Evolutionary conservation across 495 filamentous ascomycete species (phyloP), one percentile per base, ranked within the genome.

Genomic region (Xylaria curta): DNA sequence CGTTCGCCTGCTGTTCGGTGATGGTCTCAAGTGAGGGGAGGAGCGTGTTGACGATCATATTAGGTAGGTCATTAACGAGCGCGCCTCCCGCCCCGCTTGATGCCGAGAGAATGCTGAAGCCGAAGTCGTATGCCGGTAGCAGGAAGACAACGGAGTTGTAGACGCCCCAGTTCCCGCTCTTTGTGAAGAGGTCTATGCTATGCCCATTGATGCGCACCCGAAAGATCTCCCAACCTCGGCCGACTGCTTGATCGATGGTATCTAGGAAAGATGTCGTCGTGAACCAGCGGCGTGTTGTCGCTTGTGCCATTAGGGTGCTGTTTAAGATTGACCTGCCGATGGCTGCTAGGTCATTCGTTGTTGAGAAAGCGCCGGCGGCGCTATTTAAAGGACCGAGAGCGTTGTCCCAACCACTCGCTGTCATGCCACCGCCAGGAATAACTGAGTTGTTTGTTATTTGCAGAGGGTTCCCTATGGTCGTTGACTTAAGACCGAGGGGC

Each of bases 301-400:
- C 72, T 1, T 78, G 62, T 0, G 81, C 51, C 8, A 87, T 75
- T 0, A 88, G 77, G 0, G 78, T 79, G 21, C 76, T 83, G 71
- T 82, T 85, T 19, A 88, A 79, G 61, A 88, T 83, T 24, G 79
- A 81, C 24, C 76, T 81, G 21, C 85, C 86, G 6, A 87, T 66
- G 19, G 71, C 77, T 40, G 74, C 75, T 21, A 81, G 72, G 47
- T 79, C 79, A 44, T 62, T 66, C 12, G 33, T 56, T 21, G 69
- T 77, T 72, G 54, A 77, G 47, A 76, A 75, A 75, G 65, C 71
- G 63, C 67, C 77, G 70, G 76, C 74, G 44, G 42, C 77, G 38
- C 81, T 81, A 46, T 58, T 13, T 33, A 61, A 17, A 38, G 58
- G 58, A 61, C 58, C 58, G 10, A 61, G 58, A 21, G 33, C 33